A percentile compares a stretch with the other conserved stretches of the same genome.
phyloP scores from a whole-genome alignment of 371 early-diverging fungal genomes.

The Ordospora colligata region DNA sequence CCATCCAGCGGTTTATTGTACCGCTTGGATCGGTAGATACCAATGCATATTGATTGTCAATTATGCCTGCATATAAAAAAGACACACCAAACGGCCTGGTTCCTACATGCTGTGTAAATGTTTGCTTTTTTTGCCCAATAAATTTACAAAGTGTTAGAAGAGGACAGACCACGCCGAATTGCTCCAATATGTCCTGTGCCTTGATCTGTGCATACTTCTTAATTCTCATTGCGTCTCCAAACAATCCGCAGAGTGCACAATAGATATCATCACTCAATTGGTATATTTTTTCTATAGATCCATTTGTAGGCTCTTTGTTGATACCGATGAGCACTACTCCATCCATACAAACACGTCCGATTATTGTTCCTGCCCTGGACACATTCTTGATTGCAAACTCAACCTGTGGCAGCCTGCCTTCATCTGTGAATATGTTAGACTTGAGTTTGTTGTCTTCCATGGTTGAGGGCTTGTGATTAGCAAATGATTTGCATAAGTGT shows the following conservation, averaged over 20 bases:
- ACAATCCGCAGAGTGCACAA: constrained; percentile 91
- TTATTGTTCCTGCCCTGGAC: constrained; percentile 83
- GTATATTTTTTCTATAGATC: constrained; percentile 84
- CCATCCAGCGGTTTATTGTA: constrained; percentile 94
- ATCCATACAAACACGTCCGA: constrained; percentile 76
- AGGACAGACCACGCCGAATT: constrained; percentile 77
- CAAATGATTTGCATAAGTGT: neutral
- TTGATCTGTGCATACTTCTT: constrained; percentile 75
- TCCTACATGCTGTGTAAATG: constrained; percentile 93
- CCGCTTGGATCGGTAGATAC: constrained; percentile 96
- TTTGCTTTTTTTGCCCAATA: constrained; percentile 87
- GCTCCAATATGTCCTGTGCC: constrained; percentile 76
- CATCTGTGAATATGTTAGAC: constrained; percentile 59
- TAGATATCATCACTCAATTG: constrained; percentile 68
- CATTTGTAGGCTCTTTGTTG: constrained; percentile 67
- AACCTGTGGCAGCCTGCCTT: constrained; percentile 92
- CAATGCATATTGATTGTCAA: constrained; percentile 77
- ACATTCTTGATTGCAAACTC: constrained; percentile 99
- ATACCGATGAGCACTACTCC: constrained; percentile 92
- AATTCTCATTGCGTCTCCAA: constrained; percentile 87
- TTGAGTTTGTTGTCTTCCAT: constrained; percentile 42
- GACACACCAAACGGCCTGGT: constrained; percentile 95
- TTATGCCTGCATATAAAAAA: constrained; percentile 86
- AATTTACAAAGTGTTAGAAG: constrained; percentile 80
- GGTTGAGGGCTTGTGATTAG: neutral